A percentile compares a stretch with the other conserved stretches of the same genome.
phyloP scores from a whole-genome alignment of 106 monocot genomes.

The Apostasia shenzhenica region DNA sequence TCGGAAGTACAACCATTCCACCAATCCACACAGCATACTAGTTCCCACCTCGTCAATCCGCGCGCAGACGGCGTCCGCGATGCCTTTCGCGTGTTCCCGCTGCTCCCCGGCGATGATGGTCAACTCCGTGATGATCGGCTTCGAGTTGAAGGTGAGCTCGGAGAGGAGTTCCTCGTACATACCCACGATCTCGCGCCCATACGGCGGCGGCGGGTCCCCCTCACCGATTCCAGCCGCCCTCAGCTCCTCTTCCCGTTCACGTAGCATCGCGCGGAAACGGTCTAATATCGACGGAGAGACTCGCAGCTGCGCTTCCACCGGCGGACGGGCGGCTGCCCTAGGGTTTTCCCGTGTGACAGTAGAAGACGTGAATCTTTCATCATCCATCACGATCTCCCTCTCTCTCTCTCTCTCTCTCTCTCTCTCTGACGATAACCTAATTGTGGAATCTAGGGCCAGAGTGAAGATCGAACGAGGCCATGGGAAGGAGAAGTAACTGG shows the following conservation, averaged over 20 bases:
- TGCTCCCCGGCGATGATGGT: slow-evolving; percentile 92
- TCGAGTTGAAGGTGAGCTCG: slow-evolving; percentile 90
- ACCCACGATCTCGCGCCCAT: slow-evolving; percentile 41
- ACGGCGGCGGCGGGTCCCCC: background rate
- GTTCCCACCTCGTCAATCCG: slow-evolving; percentile 60
- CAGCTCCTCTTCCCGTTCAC: slow-evolving; percentile 32
- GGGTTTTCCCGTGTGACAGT: slow-evolving; percentile 11
- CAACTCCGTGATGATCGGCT: slow-evolving; percentile 92
- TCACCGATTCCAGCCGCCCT: slow-evolving; percentile 11
- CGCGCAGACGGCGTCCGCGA: slow-evolving; percentile 65
- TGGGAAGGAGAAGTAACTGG: background rate
- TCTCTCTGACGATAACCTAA: background rate
- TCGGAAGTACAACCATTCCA: background rate
- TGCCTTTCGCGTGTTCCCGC: slow-evolving; percentile 40
- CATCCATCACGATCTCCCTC: slow-evolving; percentile 13
- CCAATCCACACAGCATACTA: background rate
- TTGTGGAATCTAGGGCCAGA: background rate
- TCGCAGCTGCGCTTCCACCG: background rate
- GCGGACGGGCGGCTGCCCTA: slow-evolving; percentile 5
- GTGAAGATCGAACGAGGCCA: background rate
- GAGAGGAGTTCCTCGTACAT: slow-evolving; percentile 57
- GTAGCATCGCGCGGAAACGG: slow-evolving; percentile 38
- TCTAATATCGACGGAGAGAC: slow-evolving; percentile 34
- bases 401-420: background rate
- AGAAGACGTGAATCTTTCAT: slow-evolving; percentile 17